phyloP scores from a whole-genome alignment of 2,329 filamentous ascomycete genomes.

The Alternaria metachromatica region DNA sequence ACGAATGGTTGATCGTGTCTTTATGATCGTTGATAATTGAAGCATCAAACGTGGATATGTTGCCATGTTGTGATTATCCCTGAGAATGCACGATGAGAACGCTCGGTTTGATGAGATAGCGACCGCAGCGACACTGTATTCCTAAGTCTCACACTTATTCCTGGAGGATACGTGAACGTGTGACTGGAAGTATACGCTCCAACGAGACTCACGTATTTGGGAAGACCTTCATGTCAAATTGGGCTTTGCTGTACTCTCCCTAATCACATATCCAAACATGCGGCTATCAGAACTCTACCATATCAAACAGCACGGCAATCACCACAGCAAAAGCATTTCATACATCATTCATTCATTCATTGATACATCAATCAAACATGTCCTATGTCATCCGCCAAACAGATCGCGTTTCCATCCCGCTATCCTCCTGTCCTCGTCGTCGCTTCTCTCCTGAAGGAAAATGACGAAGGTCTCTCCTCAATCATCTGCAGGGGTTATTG shows the following conservation, averaged over 20 bases:
- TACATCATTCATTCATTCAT: not conserved
- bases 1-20: not conserved
- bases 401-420: not conserved
- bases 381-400: not conserved
- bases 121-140: not conserved
- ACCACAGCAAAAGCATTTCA: not conserved
- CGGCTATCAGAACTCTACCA: not conserved
- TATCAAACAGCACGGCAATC: too few species aligned
- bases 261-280: not conserved
- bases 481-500: not conserved
- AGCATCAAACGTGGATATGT: not conserved
- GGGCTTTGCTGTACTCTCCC: not conserved
- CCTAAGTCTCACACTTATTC: not conserved
- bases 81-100: not conserved
- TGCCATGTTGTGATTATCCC: not conserved
- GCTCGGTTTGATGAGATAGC: not conserved
- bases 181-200: rapidly evolving
- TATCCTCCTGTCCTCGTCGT: not conserved
- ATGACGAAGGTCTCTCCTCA: not conserved
- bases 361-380: not conserved
- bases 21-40: not conserved
- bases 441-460: too few species aligned
- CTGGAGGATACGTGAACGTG: not conserved
- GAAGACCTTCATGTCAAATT: not conserved
- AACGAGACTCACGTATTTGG: not conserved